phyloP scores from a whole-genome alignment of 2,329 filamentous ascomycete species.

The Xylaria sp. region DNA sequence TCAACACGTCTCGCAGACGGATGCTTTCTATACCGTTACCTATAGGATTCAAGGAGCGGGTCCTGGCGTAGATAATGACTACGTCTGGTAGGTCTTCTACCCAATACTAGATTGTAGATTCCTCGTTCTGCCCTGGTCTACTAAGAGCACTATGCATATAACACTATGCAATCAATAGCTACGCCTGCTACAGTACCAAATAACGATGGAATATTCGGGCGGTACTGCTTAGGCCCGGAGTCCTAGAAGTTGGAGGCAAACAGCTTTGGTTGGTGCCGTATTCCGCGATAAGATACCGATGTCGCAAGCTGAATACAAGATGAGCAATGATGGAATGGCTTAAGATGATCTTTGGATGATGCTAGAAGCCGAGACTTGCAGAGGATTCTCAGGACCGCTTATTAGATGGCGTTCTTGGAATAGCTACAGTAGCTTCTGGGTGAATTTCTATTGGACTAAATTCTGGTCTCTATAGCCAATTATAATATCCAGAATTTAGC shows the following conservation, averaged over 20 bases:
- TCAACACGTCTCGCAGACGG: conserved; percentile 36
- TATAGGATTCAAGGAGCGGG: background rate
- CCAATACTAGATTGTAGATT: background rate
- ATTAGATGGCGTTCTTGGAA: conserved; percentile 21
- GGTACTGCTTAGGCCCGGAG: background rate
- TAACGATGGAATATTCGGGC: background rate
- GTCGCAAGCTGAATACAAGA: background rate
- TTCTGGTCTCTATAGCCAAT: conserved; percentile 42
- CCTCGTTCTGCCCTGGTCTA: background rate
- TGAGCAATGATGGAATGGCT: conserved; percentile 1
- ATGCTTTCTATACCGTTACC: conserved; percentile 13
- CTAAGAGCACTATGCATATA: background rate
- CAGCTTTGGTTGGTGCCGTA: too few relatives aligned
- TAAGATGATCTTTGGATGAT: background rate
- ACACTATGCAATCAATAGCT: background rate
- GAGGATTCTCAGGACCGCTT: conserved; percentile 26
- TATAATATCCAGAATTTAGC: conserved; percentile 41
- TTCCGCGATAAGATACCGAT: background rate
- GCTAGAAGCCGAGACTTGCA: conserved; percentile 49
- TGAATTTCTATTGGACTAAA: conserved; percentile 38
- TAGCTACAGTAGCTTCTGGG: conserved; percentile 1
- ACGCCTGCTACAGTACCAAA: background rate
- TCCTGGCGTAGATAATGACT: background rate
- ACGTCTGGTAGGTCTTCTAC: background rate
- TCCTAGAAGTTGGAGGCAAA: background rate